Conservation (phyloP, 768 basidiomycete genomes). For the Pulveroboletus frians region DNA sequence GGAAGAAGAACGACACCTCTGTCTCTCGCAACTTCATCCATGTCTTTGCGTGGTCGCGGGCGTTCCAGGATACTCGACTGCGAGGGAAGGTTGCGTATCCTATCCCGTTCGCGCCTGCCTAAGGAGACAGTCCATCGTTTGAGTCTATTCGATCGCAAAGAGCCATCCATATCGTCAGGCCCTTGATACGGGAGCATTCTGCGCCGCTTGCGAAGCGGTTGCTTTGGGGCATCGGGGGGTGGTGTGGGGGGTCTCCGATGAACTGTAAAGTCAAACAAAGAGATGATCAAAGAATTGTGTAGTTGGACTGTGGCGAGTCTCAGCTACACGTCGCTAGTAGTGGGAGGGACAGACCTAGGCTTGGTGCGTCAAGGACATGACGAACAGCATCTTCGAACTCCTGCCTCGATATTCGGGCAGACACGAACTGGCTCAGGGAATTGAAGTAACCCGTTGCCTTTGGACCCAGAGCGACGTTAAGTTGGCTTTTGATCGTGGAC, state of each 20-base stretch:
- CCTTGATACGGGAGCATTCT: conserved; percentile 68
- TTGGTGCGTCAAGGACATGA: conserved; percentile 54
- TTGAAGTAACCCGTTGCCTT: conserved; percentile 60
- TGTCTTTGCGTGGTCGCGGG: conserved; percentile 41
- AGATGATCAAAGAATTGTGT: conserved; percentile 81
- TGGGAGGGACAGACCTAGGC: conserved; percentile 36
- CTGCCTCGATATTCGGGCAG: conserved; percentile 59
- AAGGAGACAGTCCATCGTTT: conserved; percentile 72
- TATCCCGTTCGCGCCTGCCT: conserved; percentile 71
- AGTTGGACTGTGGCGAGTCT: conserved; percentile 53
- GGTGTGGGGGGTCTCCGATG: conserved; percentile 66
- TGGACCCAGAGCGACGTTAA: conserved; percentile 54
- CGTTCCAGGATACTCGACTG: conserved; percentile 43
- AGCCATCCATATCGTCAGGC: conserved; percentile 49
- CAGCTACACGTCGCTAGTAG: not conserved
- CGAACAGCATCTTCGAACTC: conserved; percentile 75
- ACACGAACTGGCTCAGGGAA: conserved; percentile 60
- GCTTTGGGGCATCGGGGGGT: conserved; percentile 56
- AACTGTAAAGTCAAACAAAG: conserved; percentile 73
- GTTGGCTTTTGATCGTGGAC: conserved; percentile 63
- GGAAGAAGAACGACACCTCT: conserved; percentile 58
- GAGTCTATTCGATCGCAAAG: conserved; percentile 57
- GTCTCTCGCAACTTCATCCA: conserved; percentile 68
- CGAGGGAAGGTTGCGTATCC: conserved; percentile 49
- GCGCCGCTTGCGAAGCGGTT: conserved; percentile 64